Percentiles rank a stretch among this genome's conserved stretches.
Evolutionary conservation across 345 rosid species (phyloP).

Genomic region (Schrenkiella parvula): DNA sequence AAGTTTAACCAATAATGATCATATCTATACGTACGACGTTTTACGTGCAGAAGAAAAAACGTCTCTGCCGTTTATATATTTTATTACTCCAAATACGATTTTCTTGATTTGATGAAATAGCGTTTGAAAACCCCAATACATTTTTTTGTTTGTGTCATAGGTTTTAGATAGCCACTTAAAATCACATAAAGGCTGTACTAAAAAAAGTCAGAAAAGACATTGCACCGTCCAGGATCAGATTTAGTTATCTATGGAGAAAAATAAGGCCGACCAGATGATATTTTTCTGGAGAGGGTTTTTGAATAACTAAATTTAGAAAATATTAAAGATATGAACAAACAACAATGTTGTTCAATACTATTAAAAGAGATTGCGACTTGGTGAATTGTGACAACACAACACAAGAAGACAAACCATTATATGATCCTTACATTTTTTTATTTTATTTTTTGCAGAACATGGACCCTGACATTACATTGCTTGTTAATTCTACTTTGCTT

Average conservation of each 20-base stretch:
- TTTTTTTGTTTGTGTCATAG: neutral
- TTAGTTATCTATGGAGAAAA: neutral
- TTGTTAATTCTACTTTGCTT: constrained; percentile 2
- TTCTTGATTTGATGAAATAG: no score
- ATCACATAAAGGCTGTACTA: neutral
- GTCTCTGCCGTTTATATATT: no score
- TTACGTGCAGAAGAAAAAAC: no score
- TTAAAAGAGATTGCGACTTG: neutral
- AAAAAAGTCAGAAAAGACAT: neutral
- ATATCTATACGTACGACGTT: neutral
- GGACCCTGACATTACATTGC: neutral
- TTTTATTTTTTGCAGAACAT: no score
- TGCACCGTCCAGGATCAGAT: constrained; percentile 25
- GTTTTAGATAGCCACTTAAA: neutral
- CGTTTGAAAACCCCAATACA: no score
- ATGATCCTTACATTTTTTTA: neutral
- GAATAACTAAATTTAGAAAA: neutral
- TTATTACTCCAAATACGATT: no score
- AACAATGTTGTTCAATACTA: neutral
- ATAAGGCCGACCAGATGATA: constrained; percentile 2
- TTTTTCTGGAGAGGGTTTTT: neutral
- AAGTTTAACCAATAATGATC: neutral
- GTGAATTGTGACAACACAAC: constrained; percentile 24
- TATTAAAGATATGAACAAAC: neutral
- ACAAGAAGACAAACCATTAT: constrained; percentile 15